Percentiles rank a stretch among this genome's conserved stretches.
Conservation (phyloP, 805 yeast genomes). For the Saccharomycopsis sp. region DNA sequence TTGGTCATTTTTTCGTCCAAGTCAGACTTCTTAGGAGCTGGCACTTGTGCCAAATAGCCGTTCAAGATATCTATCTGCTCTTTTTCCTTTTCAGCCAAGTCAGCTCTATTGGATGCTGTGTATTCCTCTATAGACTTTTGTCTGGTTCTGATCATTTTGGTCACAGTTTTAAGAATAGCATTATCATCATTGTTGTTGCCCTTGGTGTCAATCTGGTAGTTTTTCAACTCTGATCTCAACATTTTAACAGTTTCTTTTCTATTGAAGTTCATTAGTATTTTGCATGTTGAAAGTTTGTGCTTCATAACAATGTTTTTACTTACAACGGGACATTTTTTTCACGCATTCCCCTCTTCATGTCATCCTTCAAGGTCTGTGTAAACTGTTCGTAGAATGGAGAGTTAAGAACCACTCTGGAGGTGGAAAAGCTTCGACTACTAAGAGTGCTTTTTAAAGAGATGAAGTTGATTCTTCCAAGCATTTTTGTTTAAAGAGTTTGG, state of each 20-base stretch:
- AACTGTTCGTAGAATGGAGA: slow-evolving; percentile 15
- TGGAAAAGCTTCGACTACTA: neutral
- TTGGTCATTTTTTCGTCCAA: slow-evolving; percentile 4
- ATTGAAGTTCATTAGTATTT: neutral
- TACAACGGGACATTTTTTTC: slow-evolving; percentile 14
- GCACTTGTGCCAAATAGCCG: slow-evolving; percentile 34
- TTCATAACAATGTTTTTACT: slow-evolving; percentile 1
- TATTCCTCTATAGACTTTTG: slow-evolving; percentile 44
- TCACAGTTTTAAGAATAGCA: slow-evolving; percentile 31
- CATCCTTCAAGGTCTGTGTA: slow-evolving; percentile 13
- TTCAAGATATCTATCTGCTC: slow-evolving; percentile 40
- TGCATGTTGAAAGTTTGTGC: neutral
- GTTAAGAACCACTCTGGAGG: slow-evolving; percentile 1
- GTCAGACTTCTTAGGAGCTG: slow-evolving; percentile 21
- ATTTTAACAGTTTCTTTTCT: slow-evolving; percentile 40
- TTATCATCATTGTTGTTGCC: slow-evolving; percentile 30
- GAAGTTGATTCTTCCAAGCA: too few species aligned
- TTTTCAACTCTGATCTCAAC: slow-evolving; percentile 37
- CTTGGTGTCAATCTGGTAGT: slow-evolving; percentile 36
- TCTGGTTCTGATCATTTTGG: slow-evolving; percentile 44
- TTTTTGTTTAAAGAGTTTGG: too few species aligned
- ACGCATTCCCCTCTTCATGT: slow-evolving; percentile 19
- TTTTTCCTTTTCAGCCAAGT: slow-evolving; percentile 47
- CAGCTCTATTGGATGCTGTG: slow-evolving; percentile 39
- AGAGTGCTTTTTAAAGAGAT: neutral